Evolutionary conservation across 306 rosid genomes (phyloP), one percentile per base, ranked within the genome.

Genomic region (Abrus pulchellus): DNA sequence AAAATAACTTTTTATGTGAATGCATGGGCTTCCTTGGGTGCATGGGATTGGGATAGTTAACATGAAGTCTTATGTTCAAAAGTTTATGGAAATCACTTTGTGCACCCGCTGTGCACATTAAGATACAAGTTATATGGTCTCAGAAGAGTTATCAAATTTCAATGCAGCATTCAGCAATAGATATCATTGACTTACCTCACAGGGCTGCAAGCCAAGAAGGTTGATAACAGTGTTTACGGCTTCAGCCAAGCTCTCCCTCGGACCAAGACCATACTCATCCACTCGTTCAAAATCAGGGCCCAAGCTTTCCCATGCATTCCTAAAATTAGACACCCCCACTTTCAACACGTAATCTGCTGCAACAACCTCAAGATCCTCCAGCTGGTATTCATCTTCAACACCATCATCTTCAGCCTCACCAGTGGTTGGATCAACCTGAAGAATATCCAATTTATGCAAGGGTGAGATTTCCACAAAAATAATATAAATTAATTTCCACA

Each of bases 181-280:
- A 67, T 27, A 54, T 47, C 30, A 60, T 41, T 14, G 33, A 72
- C 87, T 68, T 83, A 96, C 99, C 97, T 93, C 99, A 50, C 99
- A 96, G 29, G 99, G 97, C 86, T 96, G 97, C 98, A 96, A 67
- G 85, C 99, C 99, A 50, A 96, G 94, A 83, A 96, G 94, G 80
- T 81, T 89, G 80, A 84, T 87, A 76, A 96, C 98, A 77, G 97
- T 87, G 67, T 67, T 85, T 73, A 93, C 98, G 74, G 97, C 98
- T 87, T 92, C 97, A 10, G 92, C 78, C 88, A 96, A 85, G 87
- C 83, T 92, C 84, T 96, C 99, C 87, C 99, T 87, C 3, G 94
- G 94, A 60, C 98, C 97, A 76, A 96, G 93, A 80, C 97, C 98
- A 53, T 96, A 96, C 75, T 96, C 98, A 75, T 96, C 99, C 88